Base-by-base conservation (phyloP, 345 rosid genomes). In the Pelargonium nanum region DNA sequence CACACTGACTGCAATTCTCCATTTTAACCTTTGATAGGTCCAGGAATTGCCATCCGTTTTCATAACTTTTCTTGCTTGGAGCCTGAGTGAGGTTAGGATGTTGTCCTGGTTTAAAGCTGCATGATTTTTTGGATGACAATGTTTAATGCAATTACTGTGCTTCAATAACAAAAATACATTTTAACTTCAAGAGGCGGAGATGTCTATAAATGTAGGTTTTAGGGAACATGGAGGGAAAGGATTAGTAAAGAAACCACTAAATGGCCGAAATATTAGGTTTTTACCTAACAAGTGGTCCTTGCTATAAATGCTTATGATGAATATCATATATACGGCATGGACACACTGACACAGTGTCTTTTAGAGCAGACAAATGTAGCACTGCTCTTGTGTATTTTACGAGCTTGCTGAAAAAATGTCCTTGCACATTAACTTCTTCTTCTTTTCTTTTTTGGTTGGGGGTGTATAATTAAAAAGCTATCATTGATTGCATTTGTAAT, bases 1-100 rank as follows among this genome's bases (percentile, higher is more conserved):
- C 19, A 19, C 24, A 25, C 12, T 24, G 10, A 23, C 51, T 56
- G 12, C 54, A 65, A 24, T 32, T 60, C 25, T n/a, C 25, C 21
- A 24, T n/a, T 22, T 53, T 24, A 26, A 24, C 48, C 64, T 54
- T 30, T 10, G 10, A 61, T 50, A 86, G 95, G 82, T 86, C 30
- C 96, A 85, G 75, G 75, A 80, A 60, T 65, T 67, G 40, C 84
- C 87, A n/a, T 72, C 95, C 61, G 71, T 86, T 58, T 78, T 86
- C 65, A 68, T 85, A 56, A 88, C 96, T 34, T 85, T 86, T 61
- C 54, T 75, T 30, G 92, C 85, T 63, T 92, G 96, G 95, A 77
- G 86, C 70, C 16, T 83, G 7, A 69, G 70, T 21, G 98, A 92
- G 78, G 98, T 86, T 56, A 78, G 84, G 70, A 1, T 55, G n/a